Percentiles rank a stretch among this genome's conserved stretches.
Evolutionary conservation across 2,329 filamentous ascomycete species (phyloP).

Genomic region (Apiospora sp.): DNA sequence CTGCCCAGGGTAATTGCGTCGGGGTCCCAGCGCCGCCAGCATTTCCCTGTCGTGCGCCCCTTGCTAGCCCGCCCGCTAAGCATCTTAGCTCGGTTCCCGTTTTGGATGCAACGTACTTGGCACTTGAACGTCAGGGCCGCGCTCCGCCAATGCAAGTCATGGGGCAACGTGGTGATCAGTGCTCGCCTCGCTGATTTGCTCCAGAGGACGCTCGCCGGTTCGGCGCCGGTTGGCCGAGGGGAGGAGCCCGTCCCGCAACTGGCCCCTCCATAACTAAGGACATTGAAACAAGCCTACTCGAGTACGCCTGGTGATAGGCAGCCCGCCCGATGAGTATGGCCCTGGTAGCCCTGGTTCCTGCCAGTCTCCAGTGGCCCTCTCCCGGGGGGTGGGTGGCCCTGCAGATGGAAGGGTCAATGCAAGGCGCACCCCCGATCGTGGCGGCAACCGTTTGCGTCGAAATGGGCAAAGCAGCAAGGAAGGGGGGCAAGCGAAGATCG

Average conservation of each 20-base stretch:
- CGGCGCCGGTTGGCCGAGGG: slow-evolving; percentile 2
- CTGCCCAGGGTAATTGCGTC: not conserved
- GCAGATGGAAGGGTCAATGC: not conserved
- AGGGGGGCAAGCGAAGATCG: not conserved
- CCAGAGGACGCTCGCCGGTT: not conserved
- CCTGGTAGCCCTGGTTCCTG: too few relatives aligned
- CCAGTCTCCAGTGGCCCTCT: too few relatives aligned
- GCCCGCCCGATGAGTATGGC: too few relatives aligned
- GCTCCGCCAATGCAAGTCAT: not conserved
- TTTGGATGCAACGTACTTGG: not conserved
- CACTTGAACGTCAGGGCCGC: not conserved
- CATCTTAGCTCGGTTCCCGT: not conserved
- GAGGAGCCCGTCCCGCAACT: not conserved
- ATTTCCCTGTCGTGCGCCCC: not conserved
- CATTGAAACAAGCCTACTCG: not conserved
- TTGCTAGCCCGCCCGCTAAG: not conserved
- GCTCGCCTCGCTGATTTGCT: not conserved
- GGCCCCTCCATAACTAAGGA: not conserved
- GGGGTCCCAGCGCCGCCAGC: not conserved
- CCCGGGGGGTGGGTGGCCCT: not conserved
- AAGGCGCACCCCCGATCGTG: not conserved
- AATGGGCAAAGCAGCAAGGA: not conserved
- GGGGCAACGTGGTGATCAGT: not conserved
- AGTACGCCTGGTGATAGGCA: not conserved
- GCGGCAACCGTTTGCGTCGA: not conserved